Conservation (phyloP, 176 grass and related monocot genomes). For the Areca catechu region DNA sequence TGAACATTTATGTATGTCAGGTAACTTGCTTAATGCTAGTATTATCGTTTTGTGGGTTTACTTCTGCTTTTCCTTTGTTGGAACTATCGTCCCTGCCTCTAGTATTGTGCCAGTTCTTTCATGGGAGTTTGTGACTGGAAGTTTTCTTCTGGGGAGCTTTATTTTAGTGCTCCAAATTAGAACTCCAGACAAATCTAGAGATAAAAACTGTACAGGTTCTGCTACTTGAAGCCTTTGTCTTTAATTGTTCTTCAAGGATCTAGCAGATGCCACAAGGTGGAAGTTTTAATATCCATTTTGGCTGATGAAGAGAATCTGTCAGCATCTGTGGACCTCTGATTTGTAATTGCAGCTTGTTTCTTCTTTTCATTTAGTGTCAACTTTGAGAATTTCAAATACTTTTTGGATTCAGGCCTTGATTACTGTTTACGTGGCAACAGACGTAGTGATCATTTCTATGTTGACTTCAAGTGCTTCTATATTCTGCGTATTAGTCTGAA, state of each 20-base stretch:
- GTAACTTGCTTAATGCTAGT: too few relatives aligned
- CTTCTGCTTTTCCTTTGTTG: too few relatives aligned
- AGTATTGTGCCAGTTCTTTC: background rate
- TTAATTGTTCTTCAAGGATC: background rate
- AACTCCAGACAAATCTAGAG: constrained; percentile 18
- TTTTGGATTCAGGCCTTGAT: too few relatives aligned
- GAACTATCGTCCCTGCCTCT: background rate
- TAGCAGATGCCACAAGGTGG: background rate
- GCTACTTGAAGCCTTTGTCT: constrained; percentile 10
- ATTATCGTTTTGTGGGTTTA: too few relatives aligned
- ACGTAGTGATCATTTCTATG: too few relatives aligned
- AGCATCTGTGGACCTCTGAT: background rate
- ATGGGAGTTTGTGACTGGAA: constrained; percentile 9
- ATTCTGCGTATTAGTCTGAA: too few relatives aligned
- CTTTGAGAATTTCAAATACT: too few relatives aligned
- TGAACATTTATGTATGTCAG: too few relatives aligned
- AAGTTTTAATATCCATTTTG: background rate
- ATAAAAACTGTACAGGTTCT: constrained; percentile 13
- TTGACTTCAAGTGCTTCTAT: too few relatives aligned
- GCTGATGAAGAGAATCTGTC: background rate
- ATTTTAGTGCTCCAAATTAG: constrained; percentile 20
- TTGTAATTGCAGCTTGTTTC: too few relatives aligned
- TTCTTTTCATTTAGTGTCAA: too few relatives aligned
- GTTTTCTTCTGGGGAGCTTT: constrained; percentile 11
- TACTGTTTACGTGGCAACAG: too few relatives aligned